Base-by-base conservation (phyloP, 768 basidiomycete genomes). In the Tephrocybe rancida region DNA sequence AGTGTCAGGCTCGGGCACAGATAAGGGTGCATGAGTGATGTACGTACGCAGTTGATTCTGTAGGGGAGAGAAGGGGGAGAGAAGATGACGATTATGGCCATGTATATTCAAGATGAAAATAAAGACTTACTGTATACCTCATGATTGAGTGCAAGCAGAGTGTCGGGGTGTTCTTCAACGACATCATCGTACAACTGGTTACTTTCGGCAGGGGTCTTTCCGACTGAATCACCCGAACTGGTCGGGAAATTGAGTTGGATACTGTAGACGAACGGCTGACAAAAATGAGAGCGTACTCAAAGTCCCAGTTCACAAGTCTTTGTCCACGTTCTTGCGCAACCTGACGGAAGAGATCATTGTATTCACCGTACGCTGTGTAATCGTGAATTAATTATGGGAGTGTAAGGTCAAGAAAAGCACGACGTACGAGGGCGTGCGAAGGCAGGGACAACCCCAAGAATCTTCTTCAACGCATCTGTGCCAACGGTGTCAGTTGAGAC, bases 401-500 rank as follows among this genome's bases (percentile, higher is more conserved):
- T n/a, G n/a, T n/a, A 38, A 3, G 4, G 41, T 0, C 5, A 10
- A 16, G 14, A 18, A 11, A 37, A 18, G n/a, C 9, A 11, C 18
- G 26, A 61, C 70, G 48, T 59, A 74, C 73, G 76, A 42, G 76
- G 73, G 29, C 75, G 69, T 59, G 69, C 70, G 48, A 74, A 73
- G n/a, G 74, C 75, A 2, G 75, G 76, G n/a, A 57, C 58, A 32
- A 64, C 65, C 29, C 75, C 75, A 2, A 66, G 56, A 49, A 77
- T 74, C 48, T 68, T 70, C 38, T 63, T 53, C 14, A 77, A 52
- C 3, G 75, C 76, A 61, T 72, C 75, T 75, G 45, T 14, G 32
- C 6, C 18, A 3, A 22, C 6, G 8, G 30, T 32, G 37, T 41
- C 18, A 45, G 0, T 2, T 6, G 2, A 5, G 3, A 16, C 27